Evolutionary conservation across 305 asterid genomes (phyloP).

Genomic region (Fraxinus ornus): DNA sequence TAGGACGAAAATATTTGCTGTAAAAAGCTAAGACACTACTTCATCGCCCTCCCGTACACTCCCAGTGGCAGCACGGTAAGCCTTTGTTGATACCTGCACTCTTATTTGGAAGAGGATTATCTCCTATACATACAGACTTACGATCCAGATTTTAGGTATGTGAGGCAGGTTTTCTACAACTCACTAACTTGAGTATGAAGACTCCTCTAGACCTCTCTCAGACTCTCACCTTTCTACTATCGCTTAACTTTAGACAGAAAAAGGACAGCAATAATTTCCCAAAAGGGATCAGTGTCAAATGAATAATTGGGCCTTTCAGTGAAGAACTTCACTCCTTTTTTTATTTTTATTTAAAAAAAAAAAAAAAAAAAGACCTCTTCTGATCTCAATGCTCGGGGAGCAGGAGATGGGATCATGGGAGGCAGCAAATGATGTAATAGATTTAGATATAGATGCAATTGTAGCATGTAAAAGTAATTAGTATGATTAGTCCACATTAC

Average conservation of each 20-base stretch:
- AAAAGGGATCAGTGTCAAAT: not conserved
- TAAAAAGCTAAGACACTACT: too few relatives aligned
- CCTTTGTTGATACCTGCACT: too few relatives aligned
- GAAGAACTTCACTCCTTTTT: not conserved
- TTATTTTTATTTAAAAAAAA: too few relatives aligned
- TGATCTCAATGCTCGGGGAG: not conserved
- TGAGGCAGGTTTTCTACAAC: not conserved
- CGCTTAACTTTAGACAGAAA: too few relatives aligned
- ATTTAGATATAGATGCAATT: not conserved
- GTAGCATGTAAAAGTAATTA: not conserved
- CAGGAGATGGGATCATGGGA: not conserved
- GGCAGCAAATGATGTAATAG: not conserved
- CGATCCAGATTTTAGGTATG: not conserved
- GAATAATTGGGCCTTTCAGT: not conserved
- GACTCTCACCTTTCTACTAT: too few relatives aligned
- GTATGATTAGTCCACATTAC: slow-evolving; percentile 19
- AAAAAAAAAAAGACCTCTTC: not conserved
- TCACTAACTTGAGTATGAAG: too few relatives aligned
- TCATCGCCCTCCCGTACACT: too few relatives aligned
- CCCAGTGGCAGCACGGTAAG: too few relatives aligned
- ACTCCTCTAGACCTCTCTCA: too few relatives aligned
- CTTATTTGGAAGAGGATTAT: too few relatives aligned
- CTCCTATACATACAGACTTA: not conserved
- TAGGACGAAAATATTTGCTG: too few relatives aligned
- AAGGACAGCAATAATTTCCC: not conserved